Conservation (phyloP, 208 protist genomes). For the Trypanosoma caninum region DNA sequence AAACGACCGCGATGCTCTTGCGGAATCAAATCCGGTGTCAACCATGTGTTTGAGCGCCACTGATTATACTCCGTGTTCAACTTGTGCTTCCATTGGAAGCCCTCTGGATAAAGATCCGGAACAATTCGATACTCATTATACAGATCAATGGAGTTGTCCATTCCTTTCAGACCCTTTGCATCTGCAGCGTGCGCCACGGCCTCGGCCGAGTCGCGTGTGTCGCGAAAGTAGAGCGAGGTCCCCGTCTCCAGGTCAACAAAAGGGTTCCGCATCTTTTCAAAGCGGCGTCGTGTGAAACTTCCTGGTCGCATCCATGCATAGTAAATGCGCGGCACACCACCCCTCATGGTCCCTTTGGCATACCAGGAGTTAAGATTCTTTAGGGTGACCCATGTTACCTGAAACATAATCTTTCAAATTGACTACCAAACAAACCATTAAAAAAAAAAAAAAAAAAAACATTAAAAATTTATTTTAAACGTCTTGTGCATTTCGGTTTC, state of each 20-base stretch:
- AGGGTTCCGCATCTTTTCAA: slow-evolving; percentile 94
- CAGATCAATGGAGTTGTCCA: slow-evolving; percentile 89
- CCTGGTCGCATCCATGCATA: slow-evolving; percentile 92
- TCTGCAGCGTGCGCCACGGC: slow-evolving; percentile 84
- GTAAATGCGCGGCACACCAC: slow-evolving; percentile 91
- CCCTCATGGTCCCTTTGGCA: slow-evolving; percentile 89
- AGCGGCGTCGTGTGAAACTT: slow-evolving; percentile 85
- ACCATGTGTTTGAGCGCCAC: slow-evolving; percentile 93
- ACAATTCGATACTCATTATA: slow-evolving; percentile 94
- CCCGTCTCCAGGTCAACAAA: slow-evolving; percentile 91
- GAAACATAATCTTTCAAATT: slow-evolving; percentile 60
- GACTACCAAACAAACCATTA: not conserved
- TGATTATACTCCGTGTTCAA: slow-evolving; percentile 93
- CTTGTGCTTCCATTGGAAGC: slow-evolving; percentile 93
- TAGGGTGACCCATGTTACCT: slow-evolving; percentile 22
- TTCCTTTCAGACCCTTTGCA: slow-evolving; percentile 88
- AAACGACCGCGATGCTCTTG: slow-evolving; percentile 90
- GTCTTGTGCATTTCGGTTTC: too few relatives aligned
- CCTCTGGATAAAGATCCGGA: slow-evolving; percentile 90
- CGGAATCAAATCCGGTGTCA: slow-evolving; percentile 90
- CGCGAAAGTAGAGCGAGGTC: slow-evolving; percentile 90
- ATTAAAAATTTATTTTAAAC: too few relatives aligned
- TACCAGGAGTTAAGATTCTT: slow-evolving; percentile 89
- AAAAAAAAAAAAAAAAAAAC: slow-evolving; percentile 21
- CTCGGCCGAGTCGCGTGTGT: slow-evolving; percentile 85